These are phyloP conservation scores for Dryas integrifolia DNA, from an alignment of 331 rosid genomes.

Conservation along the genomic window DNA sequence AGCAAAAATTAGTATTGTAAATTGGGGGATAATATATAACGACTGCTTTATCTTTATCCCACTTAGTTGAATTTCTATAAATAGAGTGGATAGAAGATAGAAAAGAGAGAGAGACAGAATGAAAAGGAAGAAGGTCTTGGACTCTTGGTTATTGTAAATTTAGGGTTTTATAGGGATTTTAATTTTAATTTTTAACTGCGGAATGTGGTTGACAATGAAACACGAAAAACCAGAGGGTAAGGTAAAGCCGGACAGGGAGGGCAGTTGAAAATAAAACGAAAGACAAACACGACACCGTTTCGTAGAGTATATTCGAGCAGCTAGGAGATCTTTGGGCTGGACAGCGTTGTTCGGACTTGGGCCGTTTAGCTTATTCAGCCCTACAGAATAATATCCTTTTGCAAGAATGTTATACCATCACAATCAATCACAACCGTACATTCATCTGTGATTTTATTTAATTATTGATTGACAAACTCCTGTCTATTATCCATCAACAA, in stretches of 20 bases:
- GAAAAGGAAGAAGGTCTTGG: background rate
- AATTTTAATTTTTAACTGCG: conserved; percentile 6
- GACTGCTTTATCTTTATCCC: conserved; percentile 2
- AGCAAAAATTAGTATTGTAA: conserved; percentile 13
- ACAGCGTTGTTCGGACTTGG: background rate
- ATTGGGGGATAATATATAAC: conserved; percentile 4
- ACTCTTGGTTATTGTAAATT: conserved; percentile 12
- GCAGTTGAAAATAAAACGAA: background rate
- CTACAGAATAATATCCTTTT: too few species aligned
- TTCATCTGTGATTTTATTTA: background rate
- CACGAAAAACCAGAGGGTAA: background rate
- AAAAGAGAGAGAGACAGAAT: background rate
- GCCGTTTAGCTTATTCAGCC: background rate
- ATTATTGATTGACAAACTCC: too few species aligned
- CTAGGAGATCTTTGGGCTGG: background rate
- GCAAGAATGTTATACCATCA: too few species aligned
- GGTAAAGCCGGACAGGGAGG: background rate
- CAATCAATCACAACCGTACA: too few species aligned
- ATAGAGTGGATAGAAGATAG: conserved; percentile 1
- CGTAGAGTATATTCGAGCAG: too few species aligned
- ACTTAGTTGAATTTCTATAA: conserved; percentile 7
- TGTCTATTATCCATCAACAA: too few species aligned
- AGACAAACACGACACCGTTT: background rate
- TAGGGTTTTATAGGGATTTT: conserved; percentile 25
- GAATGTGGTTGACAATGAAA: conserved; percentile 10